Conservation (phyloP, 2,329 filamentous ascomycete genomes). For the Nemania bipapillata region DNA sequence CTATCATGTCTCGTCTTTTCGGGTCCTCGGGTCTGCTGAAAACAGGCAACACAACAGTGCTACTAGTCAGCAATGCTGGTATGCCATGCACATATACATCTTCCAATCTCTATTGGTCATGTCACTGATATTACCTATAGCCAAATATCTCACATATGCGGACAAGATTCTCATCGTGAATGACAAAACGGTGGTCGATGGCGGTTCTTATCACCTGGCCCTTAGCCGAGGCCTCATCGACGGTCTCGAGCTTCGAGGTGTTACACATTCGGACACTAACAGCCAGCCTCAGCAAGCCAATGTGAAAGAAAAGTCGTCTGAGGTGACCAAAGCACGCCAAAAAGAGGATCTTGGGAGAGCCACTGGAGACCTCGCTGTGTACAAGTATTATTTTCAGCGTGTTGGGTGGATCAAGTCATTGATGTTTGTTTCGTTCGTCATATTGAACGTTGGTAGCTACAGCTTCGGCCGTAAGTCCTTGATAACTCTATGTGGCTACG, state of each 20-base stretch:
- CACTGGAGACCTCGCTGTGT: not conserved
- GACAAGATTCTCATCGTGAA: conserved; percentile 1
- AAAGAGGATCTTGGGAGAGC: conserved; percentile 1
- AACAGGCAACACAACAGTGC: not conserved
- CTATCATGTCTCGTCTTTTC: conserved; percentile 50
- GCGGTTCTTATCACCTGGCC: not conserved
- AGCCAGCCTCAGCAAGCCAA: no score
- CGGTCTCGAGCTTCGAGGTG: no score
- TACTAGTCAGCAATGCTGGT: not conserved
- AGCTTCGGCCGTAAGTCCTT: no score
- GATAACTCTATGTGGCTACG: no score
- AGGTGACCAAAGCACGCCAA: not conserved
- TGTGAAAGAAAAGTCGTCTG: not conserved
- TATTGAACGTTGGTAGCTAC: no score
- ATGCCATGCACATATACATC: not conserved
- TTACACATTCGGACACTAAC: no score
- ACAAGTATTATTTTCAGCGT: not conserved
- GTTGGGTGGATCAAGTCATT: not conserved
- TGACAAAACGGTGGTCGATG: not conserved
- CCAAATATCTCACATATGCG: not conserved
- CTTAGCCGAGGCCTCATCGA: not conserved
- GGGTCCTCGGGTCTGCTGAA: conserved; percentile 23
- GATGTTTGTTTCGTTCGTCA: not conserved
- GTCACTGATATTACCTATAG: not conserved
- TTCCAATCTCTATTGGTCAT: no score